Percentiles rank a stretch among this genome's conserved stretches.
phyloP scores from a whole-genome alignment of 331 rosid species.

The Malus hybrid region DNA sequence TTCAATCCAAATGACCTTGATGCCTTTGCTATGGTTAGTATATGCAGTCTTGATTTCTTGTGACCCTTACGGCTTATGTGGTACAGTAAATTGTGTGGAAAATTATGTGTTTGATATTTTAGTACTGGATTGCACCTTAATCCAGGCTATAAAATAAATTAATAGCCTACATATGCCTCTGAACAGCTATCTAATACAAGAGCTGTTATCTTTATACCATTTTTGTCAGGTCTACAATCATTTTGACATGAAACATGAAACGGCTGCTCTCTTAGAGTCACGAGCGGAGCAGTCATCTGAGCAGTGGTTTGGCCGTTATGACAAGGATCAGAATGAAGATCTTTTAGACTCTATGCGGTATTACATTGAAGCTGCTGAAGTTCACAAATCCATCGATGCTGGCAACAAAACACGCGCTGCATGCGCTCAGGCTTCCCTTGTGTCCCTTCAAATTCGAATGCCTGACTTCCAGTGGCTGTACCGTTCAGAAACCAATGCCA shows the following conservation, averaged over 20 bases:
- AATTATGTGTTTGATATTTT: background rate
- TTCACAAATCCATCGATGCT: conserved; percentile 89
- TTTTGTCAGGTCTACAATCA: conserved; percentile 80
- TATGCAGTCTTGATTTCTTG: conserved; percentile 17
- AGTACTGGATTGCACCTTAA: background rate
- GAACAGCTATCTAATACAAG: too few species aligned
- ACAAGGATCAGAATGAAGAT: conserved; percentile 87
- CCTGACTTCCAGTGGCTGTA: conserved; percentile 88
- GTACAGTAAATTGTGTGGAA: background rate
- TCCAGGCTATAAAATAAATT: background rate
- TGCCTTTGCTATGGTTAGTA: conserved; percentile 93
- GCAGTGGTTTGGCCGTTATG: conserved; percentile 67
- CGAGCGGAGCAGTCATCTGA: conserved; percentile 76
- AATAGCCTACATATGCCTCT: background rate
- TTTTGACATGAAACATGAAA: conserved; percentile 96
- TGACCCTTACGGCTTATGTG: background rate
- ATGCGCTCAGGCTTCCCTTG: conserved; percentile 93
- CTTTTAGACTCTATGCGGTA: conserved; percentile 83
- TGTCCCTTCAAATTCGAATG: conserved; percentile 94
- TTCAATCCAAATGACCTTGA: conserved; percentile 89
- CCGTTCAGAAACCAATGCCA: conserved; percentile 77
- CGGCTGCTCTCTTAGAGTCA: conserved; percentile 85
- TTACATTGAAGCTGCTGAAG: conserved; percentile 96
- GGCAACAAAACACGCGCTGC: conserved; percentile 86
- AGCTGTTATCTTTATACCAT: background rate